phyloP scores from a whole-genome alignment of 2,329 filamentous ascomycete genomes.

The Hymenoscyphus fructigenus region DNA sequence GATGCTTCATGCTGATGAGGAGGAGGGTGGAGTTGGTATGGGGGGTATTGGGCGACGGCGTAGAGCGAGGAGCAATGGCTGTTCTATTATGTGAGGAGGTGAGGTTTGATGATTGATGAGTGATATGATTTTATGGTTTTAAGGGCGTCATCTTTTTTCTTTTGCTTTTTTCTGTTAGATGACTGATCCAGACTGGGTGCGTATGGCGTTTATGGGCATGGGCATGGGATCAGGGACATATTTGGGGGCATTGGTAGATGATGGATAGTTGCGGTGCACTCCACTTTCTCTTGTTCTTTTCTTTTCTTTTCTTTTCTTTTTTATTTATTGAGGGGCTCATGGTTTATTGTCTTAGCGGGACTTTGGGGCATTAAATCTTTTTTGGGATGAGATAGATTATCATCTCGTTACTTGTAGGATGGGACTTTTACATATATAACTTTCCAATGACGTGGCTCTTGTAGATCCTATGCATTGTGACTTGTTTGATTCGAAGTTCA shows the following conservation, averaged over 20 bases:
- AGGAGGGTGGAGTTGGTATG: slow-evolving; percentile 60
- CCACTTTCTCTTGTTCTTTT: not conserved
- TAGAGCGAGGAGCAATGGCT: slow-evolving; percentile 63
- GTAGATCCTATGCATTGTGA: no score
- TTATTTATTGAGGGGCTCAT: not conserved
- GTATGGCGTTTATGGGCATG: not conserved
- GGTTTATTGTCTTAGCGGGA: not conserved
- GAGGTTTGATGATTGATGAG: not conserved
- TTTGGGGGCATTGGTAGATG: not conserved
- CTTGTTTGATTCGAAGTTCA: no score
- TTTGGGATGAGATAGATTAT: not conserved
- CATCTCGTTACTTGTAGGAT: not conserved
- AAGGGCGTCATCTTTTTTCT: not conserved
- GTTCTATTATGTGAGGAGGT: slow-evolving; percentile 60
- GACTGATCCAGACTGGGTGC: not conserved
- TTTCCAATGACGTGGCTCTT: no score
- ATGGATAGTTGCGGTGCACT: not conserved
- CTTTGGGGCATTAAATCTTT: not conserved
- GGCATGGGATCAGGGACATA: not conserved
- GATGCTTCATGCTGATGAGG: slow-evolving; percentile 76
- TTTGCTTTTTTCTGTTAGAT: not conserved
- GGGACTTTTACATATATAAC: not conserved
- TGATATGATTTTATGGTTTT: not conserved
- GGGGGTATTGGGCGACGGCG: slow-evolving; percentile 49
- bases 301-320: not conserved